Evolutionary conservation across 768 basidiomycete genomes (phyloP).

Genomic region (Strobilomyces echinocephalus): DNA sequence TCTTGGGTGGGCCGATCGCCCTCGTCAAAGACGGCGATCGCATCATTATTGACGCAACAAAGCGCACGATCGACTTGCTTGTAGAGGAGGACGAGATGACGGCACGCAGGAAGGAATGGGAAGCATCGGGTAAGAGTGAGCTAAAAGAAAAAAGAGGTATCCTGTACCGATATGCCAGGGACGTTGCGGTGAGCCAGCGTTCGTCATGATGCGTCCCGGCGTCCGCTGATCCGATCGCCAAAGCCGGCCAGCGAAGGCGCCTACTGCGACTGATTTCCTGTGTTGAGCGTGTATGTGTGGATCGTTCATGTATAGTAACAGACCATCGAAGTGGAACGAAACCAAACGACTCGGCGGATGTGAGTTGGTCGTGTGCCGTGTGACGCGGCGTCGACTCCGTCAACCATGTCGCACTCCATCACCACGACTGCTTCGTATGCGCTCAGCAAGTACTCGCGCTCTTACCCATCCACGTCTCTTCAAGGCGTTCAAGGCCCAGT

Average conservation of each 20-base stretch:
- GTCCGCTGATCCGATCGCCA: slow-evolving; percentile 5
- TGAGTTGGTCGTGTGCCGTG: background rate
- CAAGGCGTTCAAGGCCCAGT: slow-evolving; percentile 17
- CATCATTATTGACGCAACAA: slow-evolving; percentile 68
- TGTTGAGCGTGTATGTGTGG: slow-evolving; percentile 3
- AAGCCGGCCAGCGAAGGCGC: slow-evolving; percentile 81
- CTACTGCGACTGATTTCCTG: slow-evolving; percentile 60
- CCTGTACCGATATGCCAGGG: slow-evolving; percentile 75
- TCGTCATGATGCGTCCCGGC: background rate
- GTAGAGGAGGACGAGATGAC: slow-evolving; percentile 64
- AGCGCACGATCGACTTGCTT: slow-evolving; percentile 64
- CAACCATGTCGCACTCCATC: slow-evolving; percentile 35
- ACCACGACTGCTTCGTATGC: slow-evolving; percentile 54
- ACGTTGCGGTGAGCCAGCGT: slow-evolving; percentile 71
- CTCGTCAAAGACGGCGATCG: slow-evolving; percentile 79
- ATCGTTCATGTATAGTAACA: slow-evolving; percentile 2
- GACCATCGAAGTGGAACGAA: background rate
- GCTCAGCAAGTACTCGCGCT: slow-evolving; percentile 64
- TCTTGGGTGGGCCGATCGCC: slow-evolving; percentile 81
- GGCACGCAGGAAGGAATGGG: slow-evolving; percentile 62
- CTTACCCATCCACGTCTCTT: slow-evolving; percentile 39
- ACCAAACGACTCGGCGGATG: background rate
- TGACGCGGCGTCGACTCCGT: background rate
- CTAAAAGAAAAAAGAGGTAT: slow-evolving; percentile 72
- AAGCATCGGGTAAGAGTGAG: slow-evolving; percentile 55